Evolutionary conservation across 257 asterid genomes (phyloP), one percentile per base, ranked within the genome.

Genomic region (Capsicum pubescens): DNA sequence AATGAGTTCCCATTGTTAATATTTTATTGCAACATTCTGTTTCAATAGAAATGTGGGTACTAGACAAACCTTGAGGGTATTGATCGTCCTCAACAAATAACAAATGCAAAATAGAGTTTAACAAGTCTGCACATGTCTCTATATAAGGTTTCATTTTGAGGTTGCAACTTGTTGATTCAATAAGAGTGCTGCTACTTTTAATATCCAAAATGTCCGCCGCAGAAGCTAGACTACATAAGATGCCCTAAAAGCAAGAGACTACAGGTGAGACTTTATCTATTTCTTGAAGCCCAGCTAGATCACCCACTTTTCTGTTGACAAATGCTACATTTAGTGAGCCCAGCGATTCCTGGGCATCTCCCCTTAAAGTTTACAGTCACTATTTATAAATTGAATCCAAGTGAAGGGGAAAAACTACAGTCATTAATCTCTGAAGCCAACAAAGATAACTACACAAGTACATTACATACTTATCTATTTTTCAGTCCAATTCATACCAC

Each of bases 221-320:
- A 64, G 91, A 91, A 84, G 93, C 91, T 82, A 94, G 83, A 36
- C 98, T 98, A 92, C 91, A 89, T 71, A 96, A 90, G 67, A 93
- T 87, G 83, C 98, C 98, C 86, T 91, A 94, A 82, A 85, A 86
- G 89, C 97, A 93, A 79, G 98, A 88, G 81, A 91, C 61, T 14
- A 83, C 64, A 26, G 32, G 32, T 26, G 32, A 26, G 32, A 26
- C 32, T 26, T 26, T 26, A 26, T 26, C 32, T 2, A 26, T 26
- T 26, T 26, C 32, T 26, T 26, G 32, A 26, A 26, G 32, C 32
- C 32, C 32, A 26, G 1, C 32, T 26, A 26, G 32, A 26, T 26
- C 32, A 26, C 32, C 32, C 1, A 26, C 2, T 26, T 26, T 26
- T 26, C 2, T 26, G 2, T 26, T 26, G 32, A 26, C 32, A 26